Evolutionary conservation across 2,329 filamentous ascomycete genomes (phyloP).

Genomic region (Dryadomyces quercus-mongolicae): DNA sequence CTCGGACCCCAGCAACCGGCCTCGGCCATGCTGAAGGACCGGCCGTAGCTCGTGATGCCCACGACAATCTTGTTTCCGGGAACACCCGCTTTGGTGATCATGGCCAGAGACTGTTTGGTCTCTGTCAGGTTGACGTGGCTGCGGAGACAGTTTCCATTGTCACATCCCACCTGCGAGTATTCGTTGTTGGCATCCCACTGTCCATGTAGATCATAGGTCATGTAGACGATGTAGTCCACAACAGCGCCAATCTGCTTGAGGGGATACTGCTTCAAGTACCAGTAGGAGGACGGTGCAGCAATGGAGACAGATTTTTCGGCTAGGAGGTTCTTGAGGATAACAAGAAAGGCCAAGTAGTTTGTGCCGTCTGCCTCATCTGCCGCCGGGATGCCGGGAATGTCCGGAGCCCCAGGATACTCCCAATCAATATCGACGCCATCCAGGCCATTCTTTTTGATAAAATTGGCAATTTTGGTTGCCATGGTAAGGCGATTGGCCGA

Average conservation of each 20-base stretch:
- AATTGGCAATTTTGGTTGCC: neutral
- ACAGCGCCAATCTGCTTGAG: slow-evolving; percentile 16
- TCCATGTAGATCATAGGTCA: slow-evolving; percentile 24
- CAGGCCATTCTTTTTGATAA: neutral
- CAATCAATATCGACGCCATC: slow-evolving; percentile 9
- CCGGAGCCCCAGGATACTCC: slow-evolving; percentile 7
- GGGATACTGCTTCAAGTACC: slow-evolving; percentile 21
- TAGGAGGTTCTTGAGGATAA: slow-evolving; percentile 14
- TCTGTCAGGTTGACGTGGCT: slow-evolving; percentile 25
- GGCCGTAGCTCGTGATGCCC: slow-evolving; percentile 21
- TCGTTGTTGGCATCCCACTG: slow-evolving; percentile 24
- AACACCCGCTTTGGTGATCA: slow-evolving; percentile 24
- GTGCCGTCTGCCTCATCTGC: no score
- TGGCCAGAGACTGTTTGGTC: slow-evolving; percentile 20
- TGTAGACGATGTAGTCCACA: slow-evolving; percentile 21
- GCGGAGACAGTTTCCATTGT: slow-evolving; percentile 18
- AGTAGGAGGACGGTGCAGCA: slow-evolving; percentile 18
- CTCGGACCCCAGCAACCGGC: neutral
- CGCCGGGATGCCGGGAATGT: slow-evolving; percentile 19
- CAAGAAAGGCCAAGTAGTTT: no score
- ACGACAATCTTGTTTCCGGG: slow-evolving; percentile 18
- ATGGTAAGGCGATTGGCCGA: neutral
- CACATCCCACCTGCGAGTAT: slow-evolving; percentile 16
- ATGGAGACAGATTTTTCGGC: slow-evolving; percentile 17
- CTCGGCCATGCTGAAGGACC: slow-evolving; percentile 20